Conservation (phyloP, 257 asterid species). For the Agastache rugosa region DNA sequence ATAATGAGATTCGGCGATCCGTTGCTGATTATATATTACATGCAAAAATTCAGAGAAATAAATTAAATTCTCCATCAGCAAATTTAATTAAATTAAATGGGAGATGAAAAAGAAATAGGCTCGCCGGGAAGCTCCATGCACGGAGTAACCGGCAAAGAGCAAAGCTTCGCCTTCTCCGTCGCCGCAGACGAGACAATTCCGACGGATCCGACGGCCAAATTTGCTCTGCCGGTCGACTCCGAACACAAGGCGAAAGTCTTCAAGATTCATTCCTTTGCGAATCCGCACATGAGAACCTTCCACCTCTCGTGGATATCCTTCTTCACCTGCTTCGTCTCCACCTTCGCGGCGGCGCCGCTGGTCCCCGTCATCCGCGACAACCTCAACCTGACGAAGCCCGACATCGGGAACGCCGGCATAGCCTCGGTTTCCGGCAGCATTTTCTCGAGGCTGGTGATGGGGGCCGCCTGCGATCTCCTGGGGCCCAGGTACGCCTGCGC, state of each 20-base stretch:
- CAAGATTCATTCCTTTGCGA: slow-evolving; percentile 50
- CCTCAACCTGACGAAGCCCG: slow-evolving; percentile 51
- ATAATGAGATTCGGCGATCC: neutral
- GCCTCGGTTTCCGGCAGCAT: slow-evolving; percentile 69
- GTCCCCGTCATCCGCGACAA: slow-evolving; percentile 68
- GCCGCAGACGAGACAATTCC: slow-evolving; percentile 38
- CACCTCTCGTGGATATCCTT: slow-evolving; percentile 68
- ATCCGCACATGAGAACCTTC: slow-evolving; percentile 65
- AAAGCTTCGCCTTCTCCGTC: slow-evolving; percentile 50
- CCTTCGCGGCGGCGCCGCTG: slow-evolving; percentile 68
- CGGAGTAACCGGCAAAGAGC: slow-evolving; percentile 65
- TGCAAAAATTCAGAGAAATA: neutral
- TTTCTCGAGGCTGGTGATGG: slow-evolving; percentile 65
- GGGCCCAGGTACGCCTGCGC: slow-evolving; percentile 72
- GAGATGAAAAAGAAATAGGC: slow-evolving; percentile 36
- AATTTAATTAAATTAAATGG: no score
- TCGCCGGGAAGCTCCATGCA: slow-evolving; percentile 66
- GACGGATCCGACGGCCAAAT: slow-evolving; percentile 43
- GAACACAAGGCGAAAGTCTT: slow-evolving; percentile 64
- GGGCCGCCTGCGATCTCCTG: slow-evolving; percentile 59
- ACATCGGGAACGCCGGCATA: slow-evolving; percentile 64
- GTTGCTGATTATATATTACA: neutral
- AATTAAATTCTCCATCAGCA: neutral
- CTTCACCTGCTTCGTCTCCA: slow-evolving; percentile 66
- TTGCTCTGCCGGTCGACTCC: slow-evolving; percentile 60